Evolutionary conservation across 2,329 filamentous ascomycete genomes (phyloP).

Genomic region (Trichoderma atroviride): DNA sequence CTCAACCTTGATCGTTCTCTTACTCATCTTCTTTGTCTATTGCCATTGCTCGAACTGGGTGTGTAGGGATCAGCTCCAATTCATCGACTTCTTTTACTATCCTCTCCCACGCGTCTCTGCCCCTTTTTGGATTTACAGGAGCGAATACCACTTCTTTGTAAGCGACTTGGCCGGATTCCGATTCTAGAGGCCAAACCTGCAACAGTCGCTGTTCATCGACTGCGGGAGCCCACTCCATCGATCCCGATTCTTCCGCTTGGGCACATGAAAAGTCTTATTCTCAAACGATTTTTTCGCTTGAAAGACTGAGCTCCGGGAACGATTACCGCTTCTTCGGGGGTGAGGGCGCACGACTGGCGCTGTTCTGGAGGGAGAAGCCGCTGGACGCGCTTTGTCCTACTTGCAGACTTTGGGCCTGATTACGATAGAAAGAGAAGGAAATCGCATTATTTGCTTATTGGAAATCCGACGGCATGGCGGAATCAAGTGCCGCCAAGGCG

Average conservation of each 20-base stretch:
- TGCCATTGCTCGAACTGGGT: not conserved
- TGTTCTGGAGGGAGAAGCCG: not conserved
- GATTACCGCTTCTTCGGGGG: not conserved
- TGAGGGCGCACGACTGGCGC: not conserved
- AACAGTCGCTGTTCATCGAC: not conserved
- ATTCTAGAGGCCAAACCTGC: not conserved
- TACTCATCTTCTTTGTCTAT: not conserved
- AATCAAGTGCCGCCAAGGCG: constrained; percentile 56
- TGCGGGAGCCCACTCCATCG: not conserved
- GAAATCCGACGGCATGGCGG: constrained; percentile 59
- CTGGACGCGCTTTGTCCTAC: not conserved
- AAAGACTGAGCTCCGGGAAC: not conserved
- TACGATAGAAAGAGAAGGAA: constrained; percentile 15
- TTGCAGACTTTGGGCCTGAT: not conserved
- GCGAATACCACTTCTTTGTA: not conserved
- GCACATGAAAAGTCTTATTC: not conserved
- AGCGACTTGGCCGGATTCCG: not conserved
- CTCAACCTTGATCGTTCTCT: not conserved
- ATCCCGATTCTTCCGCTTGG: not conserved
- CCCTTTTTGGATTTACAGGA: not conserved
- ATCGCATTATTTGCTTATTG: not conserved
- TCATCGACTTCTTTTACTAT: not conserved
- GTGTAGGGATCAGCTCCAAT: not conserved
- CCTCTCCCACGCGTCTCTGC: not conserved
- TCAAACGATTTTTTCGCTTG: not conserved